Conservation (phyloP, 257 asterid genomes). For the Lavandula angustifolia region DNA sequence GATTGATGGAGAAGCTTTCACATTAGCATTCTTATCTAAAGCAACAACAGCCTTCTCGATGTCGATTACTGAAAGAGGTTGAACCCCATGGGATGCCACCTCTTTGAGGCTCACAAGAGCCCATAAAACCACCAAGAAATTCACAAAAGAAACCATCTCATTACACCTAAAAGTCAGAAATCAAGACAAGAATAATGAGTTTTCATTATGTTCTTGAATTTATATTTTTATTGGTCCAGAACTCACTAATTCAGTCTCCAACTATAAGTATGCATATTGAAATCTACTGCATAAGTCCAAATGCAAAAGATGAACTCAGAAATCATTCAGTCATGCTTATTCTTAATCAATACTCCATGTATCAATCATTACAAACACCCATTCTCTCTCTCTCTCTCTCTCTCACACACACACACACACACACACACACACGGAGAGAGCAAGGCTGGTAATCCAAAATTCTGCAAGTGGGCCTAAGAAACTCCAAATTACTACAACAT, state of each 20-base stretch:
- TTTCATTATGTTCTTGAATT: constrained; percentile 7
- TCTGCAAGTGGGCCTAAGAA: constrained; percentile 20
- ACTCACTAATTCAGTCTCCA: constrained; percentile 5
- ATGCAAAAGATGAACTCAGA: constrained; percentile 5
- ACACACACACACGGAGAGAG: not conserved
- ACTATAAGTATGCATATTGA: constrained; percentile 1
- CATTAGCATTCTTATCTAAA: constrained; percentile 52
- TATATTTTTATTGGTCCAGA: not conserved
- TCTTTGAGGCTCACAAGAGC: constrained; percentile 43
- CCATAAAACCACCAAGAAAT: constrained; percentile 51
- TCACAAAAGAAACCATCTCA: constrained; percentile 45
- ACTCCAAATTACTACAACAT: not conserved
- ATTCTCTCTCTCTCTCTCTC: not conserved
- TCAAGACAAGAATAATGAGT: not conserved
- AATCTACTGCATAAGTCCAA: not conserved
- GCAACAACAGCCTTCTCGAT: constrained; percentile 62
- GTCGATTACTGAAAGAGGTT: constrained; percentile 66
- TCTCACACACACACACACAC: not conserved
- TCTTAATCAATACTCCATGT: constrained; percentile 30
- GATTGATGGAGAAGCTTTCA: constrained; percentile 72
- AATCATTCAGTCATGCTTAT: constrained; percentile 23
- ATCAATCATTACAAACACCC: constrained; percentile 27
- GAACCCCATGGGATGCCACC: constrained; percentile 68
- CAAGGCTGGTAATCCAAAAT: not conserved
- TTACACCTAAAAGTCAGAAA: constrained; percentile 29